Percentiles rank a stretch among this genome's conserved stretches.
Conservation (phyloP, 176 grass and related monocot genomes). For the Carex scoparia region DNA sequence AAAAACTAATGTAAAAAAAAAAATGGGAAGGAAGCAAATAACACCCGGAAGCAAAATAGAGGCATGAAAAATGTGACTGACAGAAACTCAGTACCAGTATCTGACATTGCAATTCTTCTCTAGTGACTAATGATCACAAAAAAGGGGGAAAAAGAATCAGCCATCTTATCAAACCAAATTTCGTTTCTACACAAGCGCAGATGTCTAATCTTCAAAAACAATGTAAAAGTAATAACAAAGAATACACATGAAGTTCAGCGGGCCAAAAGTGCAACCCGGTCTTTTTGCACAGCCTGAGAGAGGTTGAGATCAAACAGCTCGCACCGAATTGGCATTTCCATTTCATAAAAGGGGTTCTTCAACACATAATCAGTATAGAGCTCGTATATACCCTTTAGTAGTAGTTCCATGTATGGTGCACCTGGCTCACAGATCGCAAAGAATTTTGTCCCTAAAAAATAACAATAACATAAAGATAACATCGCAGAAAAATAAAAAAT, state of each 20-base stretch:
- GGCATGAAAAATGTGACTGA: not conserved
- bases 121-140: conserved; percentile 14
- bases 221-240: not conserved
- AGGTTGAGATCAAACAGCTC: conserved; percentile 93
- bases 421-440: conserved; percentile 82
- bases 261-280: conserved; percentile 59
- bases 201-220: not conserved
- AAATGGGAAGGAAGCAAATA: not conserved
- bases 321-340: conserved; percentile 97
- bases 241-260: conserved; percentile 38
- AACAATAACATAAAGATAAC: not conserved
- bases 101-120: not conserved
- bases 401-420: conserved; percentile 59
- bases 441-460: conserved; percentile 74
- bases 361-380: conserved; percentile 87
- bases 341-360: conserved; percentile 98
- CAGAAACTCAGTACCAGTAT: not conserved
- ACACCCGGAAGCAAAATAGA: not conserved
- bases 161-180: conserved; percentile 12
- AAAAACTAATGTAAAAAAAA: not conserved
- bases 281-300: conserved; percentile 88
- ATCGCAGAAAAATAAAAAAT: conserved; percentile 2
- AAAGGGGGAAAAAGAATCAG: not conserved
- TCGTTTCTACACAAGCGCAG: not conserved
- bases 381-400: conserved; percentile 79